These are phyloP conservation scores for Tolypocladium nubicola DNA, from an alignment of 2,329 filamentous ascomycete species.

Conservation along the genomic window DNA sequence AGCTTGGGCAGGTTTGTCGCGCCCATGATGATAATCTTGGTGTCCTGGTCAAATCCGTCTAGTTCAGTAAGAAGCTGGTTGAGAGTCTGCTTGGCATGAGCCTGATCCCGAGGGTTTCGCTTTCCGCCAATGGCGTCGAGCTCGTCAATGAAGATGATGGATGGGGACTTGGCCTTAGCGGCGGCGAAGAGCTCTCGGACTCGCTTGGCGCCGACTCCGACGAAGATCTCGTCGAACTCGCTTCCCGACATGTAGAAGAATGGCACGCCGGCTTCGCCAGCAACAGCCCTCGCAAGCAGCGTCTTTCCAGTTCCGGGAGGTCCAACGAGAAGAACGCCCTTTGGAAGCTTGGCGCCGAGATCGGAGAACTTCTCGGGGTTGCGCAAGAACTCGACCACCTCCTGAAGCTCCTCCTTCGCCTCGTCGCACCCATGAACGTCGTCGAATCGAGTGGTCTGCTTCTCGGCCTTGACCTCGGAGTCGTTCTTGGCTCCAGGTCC, in stretches of 20 bases:
- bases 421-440: constrained; percentile 98
- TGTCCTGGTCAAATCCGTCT: constrained; percentile 92
- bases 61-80: constrained; percentile 96
- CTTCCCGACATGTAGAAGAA: constrained; percentile 99
- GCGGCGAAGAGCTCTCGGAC: constrained; percentile 85
- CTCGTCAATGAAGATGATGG: constrained; percentile 94
- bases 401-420: constrained; percentile 94
- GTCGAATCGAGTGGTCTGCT: constrained; percentile 80
- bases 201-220: constrained; percentile 91
- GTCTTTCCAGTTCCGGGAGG: constrained; percentile 98
- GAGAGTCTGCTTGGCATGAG: constrained; percentile 93
- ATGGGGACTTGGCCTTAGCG: constrained; percentile 75
- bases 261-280: constrained; percentile 91
- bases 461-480: constrained; percentile 83
- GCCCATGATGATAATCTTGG: constrained; percentile 87
- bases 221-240: constrained; percentile 97
- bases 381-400: constrained; percentile 91
- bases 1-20: constrained; percentile 94
- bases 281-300: constrained; percentile 85
- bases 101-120: constrained; percentile 83
- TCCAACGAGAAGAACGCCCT: constrained; percentile 89
- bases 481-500: constrained; percentile 56
- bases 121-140: constrained; percentile 90
- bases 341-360: constrained; percentile 91
- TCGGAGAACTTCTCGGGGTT: constrained; percentile 89